phyloP scores from a whole-genome alignment of 257 asterid species.

The Lantana camara region DNA sequence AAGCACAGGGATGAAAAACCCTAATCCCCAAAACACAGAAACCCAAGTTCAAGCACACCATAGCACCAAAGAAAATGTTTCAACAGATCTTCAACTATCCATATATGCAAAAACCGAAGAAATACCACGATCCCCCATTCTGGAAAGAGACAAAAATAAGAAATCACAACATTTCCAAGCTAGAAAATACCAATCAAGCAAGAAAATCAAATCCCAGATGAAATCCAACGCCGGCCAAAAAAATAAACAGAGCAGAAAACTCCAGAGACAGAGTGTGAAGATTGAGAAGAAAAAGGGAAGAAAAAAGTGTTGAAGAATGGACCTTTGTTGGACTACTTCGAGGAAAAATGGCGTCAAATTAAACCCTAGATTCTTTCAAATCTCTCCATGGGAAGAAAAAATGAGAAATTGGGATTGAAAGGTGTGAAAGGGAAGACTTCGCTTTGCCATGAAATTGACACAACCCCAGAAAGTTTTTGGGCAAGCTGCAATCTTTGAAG shows the following conservation, averaged over 20 bases:
- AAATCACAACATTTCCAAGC: constrained; percentile 8
- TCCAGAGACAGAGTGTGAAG: constrained; percentile 22
- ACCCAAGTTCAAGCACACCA: neutral
- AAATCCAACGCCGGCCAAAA: constrained; percentile 12
- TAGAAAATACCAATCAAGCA: constrained; percentile 6
- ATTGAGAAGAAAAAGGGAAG: neutral
- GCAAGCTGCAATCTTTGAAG: constrained; percentile 43
- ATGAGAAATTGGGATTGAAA: constrained; percentile 37
- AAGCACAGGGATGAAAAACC: constrained; percentile 19
- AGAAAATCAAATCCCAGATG: constrained; percentile 19
- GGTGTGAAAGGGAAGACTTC: constrained; percentile 80
- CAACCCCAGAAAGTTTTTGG: constrained; percentile 23
- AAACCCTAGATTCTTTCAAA: constrained; percentile 65
- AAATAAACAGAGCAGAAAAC: constrained; percentile 17
- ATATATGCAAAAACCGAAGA: constrained; percentile 15
- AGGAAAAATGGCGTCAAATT: constrained; percentile 33
- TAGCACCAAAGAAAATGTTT: constrained; percentile 11
- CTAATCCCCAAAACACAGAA: constrained; percentile 42
- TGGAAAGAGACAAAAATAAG: constrained; percentile 20
- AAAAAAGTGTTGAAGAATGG: constrained; percentile 23
- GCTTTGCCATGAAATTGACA: constrained; percentile 44
- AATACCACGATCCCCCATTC: constrained; percentile 28
- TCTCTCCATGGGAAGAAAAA: constrained; percentile 10
- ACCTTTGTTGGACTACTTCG: constrained; percentile 43
- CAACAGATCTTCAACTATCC: constrained; percentile 37